A percentile compares a stretch with the other conserved stretches of the same genome.
phyloP scores from a whole-genome alignment of 352 stramenopile species.

The Pythium plurisporium region DNA sequence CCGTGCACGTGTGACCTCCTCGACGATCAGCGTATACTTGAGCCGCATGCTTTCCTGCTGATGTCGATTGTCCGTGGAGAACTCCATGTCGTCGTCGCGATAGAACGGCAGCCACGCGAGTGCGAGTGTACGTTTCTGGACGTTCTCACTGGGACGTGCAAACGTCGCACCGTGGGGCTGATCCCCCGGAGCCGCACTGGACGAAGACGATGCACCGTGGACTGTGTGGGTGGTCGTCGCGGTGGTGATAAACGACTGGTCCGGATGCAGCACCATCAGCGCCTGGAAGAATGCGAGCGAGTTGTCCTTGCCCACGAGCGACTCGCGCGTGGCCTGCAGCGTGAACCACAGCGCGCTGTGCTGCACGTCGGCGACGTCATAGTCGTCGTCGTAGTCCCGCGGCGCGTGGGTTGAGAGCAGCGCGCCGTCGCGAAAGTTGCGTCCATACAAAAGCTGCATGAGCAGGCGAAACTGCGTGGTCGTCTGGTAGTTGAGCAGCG shows the following conservation, averaged over 20 bases:
- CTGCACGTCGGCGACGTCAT: slow-evolving; percentile 32
- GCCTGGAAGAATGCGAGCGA: slow-evolving; percentile 63
- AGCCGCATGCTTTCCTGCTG: slow-evolving; percentile 36
- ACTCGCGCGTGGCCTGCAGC: slow-evolving; percentile 48
- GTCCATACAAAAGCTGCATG: slow-evolving; percentile 54
- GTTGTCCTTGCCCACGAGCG: slow-evolving; percentile 45
- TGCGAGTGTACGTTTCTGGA: slow-evolving; percentile 57
- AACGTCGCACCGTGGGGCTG: slow-evolving; percentile 14
- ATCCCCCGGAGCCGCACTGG: slow-evolving; percentile 19
- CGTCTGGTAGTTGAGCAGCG: slow-evolving; percentile 53
- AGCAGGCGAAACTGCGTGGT: slow-evolving; percentile 52
- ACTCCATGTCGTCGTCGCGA: slow-evolving; percentile 4
- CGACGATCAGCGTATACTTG: slow-evolving; percentile 62
- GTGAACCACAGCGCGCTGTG: slow-evolving; percentile 61
- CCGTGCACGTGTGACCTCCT: slow-evolving; percentile 46
- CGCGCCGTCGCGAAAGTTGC: slow-evolving; percentile 50
- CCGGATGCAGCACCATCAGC: slow-evolving; percentile 49
- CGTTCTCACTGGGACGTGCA: slow-evolving; percentile 32
- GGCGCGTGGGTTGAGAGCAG: slow-evolving; percentile 38
- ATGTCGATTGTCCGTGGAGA: background rate
- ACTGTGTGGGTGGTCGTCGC: background rate
- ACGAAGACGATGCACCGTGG: background rate
- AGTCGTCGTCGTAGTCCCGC: slow-evolving; percentile 25
- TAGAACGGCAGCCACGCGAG: slow-evolving; percentile 55
- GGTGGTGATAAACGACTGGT: slow-evolving; percentile 14